These are phyloP conservation scores for Nakazawaea anatomiae DNA, from an alignment of 805 yeast species.

Conservation along the genomic window DNA sequence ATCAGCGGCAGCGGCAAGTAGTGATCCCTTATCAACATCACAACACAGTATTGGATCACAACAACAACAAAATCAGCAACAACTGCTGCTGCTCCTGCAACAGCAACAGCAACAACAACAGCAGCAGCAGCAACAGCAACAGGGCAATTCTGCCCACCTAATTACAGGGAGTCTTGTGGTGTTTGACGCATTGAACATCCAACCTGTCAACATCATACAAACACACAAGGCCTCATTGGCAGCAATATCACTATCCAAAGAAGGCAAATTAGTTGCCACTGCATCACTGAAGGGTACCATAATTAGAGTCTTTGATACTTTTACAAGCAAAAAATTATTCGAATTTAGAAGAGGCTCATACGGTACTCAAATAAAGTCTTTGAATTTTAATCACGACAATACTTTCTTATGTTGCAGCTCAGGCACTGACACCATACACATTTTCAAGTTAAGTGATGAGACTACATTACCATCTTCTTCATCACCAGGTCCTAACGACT, in stretches of 20 bases:
- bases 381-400: slow-evolving; percentile 69
- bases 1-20: too few species aligned
- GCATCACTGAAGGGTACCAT: slow-evolving; percentile 90
- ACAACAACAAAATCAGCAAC: not conserved
- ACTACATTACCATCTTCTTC: not conserved
- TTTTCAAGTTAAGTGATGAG: slow-evolving; percentile 59
- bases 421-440: slow-evolving; percentile 88
- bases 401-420: slow-evolving; percentile 76
- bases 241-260: slow-evolving; percentile 58
- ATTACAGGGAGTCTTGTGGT: slow-evolving; percentile 65
- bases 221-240: slow-evolving; percentile 83
- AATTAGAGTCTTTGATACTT: slow-evolving; percentile 70
- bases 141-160: not conserved
- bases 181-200: slow-evolving; percentile 68
- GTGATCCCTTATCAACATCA: not conserved
- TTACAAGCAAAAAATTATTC: slow-evolving; percentile 53
- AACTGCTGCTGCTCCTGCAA: not conserved
- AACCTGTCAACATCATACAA: slow-evolving; percentile 74
- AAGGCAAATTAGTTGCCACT: slow-evolving; percentile 80
- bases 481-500: too few species aligned
- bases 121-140: not conserved
- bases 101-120: not conserved
- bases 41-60: not conserved
- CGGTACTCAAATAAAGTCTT: slow-evolving; percentile 71
- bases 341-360: slow-evolving; percentile 86